Evolutionary conservation across 305 asterid species (phyloP).

Genomic region (Plantago coronopus): DNA sequence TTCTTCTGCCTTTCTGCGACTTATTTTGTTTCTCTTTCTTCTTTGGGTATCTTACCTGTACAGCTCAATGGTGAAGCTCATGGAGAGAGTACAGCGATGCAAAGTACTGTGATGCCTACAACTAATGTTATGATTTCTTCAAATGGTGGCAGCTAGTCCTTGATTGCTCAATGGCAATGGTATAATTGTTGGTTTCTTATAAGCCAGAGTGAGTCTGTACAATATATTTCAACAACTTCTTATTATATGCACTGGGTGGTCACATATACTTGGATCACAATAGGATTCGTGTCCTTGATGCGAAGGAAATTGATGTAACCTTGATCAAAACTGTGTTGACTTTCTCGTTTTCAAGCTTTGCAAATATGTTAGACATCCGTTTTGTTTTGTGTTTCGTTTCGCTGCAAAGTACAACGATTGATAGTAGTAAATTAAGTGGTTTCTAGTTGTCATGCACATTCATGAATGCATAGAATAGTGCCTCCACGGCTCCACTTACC

Average conservation of each 20-base stretch:
- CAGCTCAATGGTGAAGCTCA: constrained; percentile 55
- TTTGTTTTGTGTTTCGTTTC: too few relatives aligned
- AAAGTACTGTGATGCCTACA: constrained; percentile 35
- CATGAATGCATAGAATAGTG: too few relatives aligned
- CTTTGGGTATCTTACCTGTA: constrained; percentile 20
- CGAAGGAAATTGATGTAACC: constrained; percentile 2
- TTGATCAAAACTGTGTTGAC: neutral
- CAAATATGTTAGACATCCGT: constrained; percentile 2
- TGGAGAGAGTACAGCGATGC: constrained; percentile 32
- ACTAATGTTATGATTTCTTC: constrained; percentile 38
- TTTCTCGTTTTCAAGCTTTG: neutral
- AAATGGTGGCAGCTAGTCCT: constrained; percentile 34
- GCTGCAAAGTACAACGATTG: too few relatives aligned
- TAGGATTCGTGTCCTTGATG: constrained; percentile 1
- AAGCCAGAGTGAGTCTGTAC: constrained; percentile 8
- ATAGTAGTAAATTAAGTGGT: too few relatives aligned
- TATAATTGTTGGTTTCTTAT: neutral
- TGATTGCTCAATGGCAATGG: constrained; percentile 19
- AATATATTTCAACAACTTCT: constrained; percentile 1
- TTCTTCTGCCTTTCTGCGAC: neutral
- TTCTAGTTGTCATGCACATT: too few relatives aligned
- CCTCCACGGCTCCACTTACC: too few relatives aligned
- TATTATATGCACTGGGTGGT: neutral
- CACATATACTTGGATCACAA: constrained; percentile 7
- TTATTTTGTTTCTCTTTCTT: neutral